Evolutionary conservation across 352 stramenopile genomes (phyloP), one percentile per base, ranked within the genome.

Genomic region (Lagenidium giganteum): DNA sequence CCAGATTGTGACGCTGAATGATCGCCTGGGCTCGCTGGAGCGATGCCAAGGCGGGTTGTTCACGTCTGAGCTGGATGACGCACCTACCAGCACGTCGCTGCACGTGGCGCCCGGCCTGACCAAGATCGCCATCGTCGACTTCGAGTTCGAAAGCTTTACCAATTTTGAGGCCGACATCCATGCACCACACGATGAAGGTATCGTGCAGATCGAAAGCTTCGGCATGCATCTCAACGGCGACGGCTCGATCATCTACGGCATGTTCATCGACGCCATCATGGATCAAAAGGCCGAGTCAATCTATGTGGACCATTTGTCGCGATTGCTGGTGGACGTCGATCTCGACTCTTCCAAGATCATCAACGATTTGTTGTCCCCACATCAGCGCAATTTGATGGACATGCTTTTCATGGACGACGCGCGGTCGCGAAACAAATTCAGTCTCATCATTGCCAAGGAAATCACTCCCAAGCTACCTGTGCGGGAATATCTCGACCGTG

Each of bases 141-240:
- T 98, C 64, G 96, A 96, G 29, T 92, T 98, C 41, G 96, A 96
- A 22, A 83, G 96, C 24, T 97, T 98, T 54, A 98, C 97, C 7
- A 99, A 98, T 57, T 98, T 99, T 56, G 96, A 99, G 60, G 96
- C 96, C 8, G 94, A 98, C 42, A 98, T 99, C 48, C 83, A 98
- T 48, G 95, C 93, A 42, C 84, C 94, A 1, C 83, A 94, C 45
- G 80, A 97, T 22, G 75, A 87, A 24, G 93, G 90, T 23, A 87
- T 98, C 17, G 84, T 97, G n/a, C 95, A 98, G 70, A 94, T 98
- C 34, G 95, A 98, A 60, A 98, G 88, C 42, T 98, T 99, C 57
- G 96, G 95, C 9, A 92, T 90, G 73, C 77, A 90, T 29, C 53
- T 93, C 8, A 79, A 86, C 26, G 78, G 72, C 41, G 72, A 87